These are phyloP conservation scores for Lichtheimia ramosa DNA, from an alignment of 371 early-diverging fungal species.

Conservation along the genomic window DNA sequence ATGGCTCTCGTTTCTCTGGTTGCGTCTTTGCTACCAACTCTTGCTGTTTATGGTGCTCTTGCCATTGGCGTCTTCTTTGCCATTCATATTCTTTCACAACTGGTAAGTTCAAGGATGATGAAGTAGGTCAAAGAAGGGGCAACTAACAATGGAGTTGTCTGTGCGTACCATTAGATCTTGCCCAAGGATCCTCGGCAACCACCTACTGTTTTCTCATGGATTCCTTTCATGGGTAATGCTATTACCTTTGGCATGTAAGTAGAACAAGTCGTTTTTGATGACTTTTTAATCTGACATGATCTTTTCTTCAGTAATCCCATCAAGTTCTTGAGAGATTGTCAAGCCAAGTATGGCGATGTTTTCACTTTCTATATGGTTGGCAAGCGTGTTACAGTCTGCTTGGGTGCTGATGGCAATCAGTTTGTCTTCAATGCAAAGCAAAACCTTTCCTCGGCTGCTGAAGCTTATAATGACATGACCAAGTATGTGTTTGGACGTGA, in stretches of 20 bases:
- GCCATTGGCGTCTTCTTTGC: slow-evolving; percentile 26
- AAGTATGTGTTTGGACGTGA: slow-evolving; percentile 94
- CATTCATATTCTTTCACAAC: slow-evolving; percentile 44
- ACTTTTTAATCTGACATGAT: background rate
- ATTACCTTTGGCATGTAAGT: slow-evolving; percentile 80
- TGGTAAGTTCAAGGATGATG: slow-evolving; percentile 24
- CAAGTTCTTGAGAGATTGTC: slow-evolving; percentile 73
- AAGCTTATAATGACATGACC: slow-evolving; percentile 91
- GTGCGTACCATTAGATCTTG: slow-evolving; percentile 31
- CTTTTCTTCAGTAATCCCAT: slow-evolving; percentile 67
- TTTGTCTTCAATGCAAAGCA: slow-evolving; percentile 94
- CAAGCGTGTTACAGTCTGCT: slow-evolving; percentile 83
- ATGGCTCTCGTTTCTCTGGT: slow-evolving; percentile 14
- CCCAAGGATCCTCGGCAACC: slow-evolving; percentile 69
- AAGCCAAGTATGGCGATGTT: slow-evolving; percentile 82
- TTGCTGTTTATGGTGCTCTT: slow-evolving; percentile 31
- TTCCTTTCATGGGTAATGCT: slow-evolving; percentile 92
- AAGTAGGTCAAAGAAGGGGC: background rate
- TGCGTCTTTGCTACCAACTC: slow-evolving; percentile 8
- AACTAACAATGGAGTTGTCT: background rate
- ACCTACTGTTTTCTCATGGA: slow-evolving; percentile 81
- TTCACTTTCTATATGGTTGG: slow-evolving; percentile 95
- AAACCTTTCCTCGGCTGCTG: slow-evolving; percentile 89
- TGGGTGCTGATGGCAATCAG: slow-evolving; percentile 94
- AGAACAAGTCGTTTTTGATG: background rate